Evolutionary conservation across 2,329 filamentous ascomycete species (phyloP), one percentile per base, ranked within the genome.

Genomic region (Fusarium secorum): DNA sequence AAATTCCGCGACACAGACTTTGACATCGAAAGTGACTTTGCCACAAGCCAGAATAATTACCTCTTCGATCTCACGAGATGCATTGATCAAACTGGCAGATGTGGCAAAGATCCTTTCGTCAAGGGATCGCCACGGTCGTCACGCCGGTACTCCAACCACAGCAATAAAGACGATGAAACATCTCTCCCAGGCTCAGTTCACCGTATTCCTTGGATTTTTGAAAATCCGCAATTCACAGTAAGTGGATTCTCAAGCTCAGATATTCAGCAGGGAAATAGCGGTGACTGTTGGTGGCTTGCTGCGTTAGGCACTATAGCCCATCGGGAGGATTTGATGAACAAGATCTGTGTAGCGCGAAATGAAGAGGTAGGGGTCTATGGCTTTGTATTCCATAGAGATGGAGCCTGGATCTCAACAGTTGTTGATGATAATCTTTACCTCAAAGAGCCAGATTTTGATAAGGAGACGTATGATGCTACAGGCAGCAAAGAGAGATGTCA

Each of bases 221-320:
- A 82, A 39, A 78, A 76, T 15, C 81, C 81, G 0, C 78, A 80
- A 49, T 83, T 83, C 66, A 81, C 78, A 13, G 70, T 81, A 22
- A 78, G 80, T 42, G 80, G 80, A 14, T 84, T 77, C 69, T 80
- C 81, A 8, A 77, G 78, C 44, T 80, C 81, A 2, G 82, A 83
- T 42, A 80, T 84, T 68, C 81, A 81, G 70, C 82, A 84, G 55
- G 82, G 82, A n/a, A 65, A 66, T 8, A 86, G 87, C 70, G 91
- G 91, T 4, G 89, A 93, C 77, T 93, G 91, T 79, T 93, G 91
- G 90, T 89, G 91, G 78, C 85, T 93, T 77, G 90, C 91, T 9
- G 90, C 90, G 1, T 80, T 93, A 20, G 89, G 88, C 24, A 91
- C 90, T 0, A 86, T 93, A 71, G 89, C 88, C 17, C 91, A 91